phyloP scores from a whole-genome alignment of 192 early-diverging fungal genomes.

The Backusella sp. region DNA sequence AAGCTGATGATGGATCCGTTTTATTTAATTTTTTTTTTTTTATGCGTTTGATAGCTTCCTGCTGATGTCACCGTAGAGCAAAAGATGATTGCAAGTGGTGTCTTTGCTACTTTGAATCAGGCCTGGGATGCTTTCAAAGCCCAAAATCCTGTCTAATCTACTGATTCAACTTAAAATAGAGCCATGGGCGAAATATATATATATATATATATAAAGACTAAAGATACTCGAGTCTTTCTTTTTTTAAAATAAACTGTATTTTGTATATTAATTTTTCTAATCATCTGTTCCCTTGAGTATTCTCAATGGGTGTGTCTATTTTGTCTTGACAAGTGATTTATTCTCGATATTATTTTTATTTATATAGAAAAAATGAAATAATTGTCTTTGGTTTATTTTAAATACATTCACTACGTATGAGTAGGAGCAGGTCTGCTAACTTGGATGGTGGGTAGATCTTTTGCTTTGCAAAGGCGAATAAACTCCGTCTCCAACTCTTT shows the following conservation, averaged over 20 bases:
- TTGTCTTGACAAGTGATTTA: no score
- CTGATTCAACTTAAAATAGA: neutral
- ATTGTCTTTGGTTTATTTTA: neutral
- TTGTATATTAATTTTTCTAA: neutral
- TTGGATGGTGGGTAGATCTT: neutral
- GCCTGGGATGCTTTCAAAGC: constrained; percentile 93
- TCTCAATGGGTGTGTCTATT: no score
- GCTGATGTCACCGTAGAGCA: constrained; percentile 68
- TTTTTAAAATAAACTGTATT: neutral
- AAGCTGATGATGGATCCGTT: neutral
- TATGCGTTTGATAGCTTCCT: constrained; percentile 41
- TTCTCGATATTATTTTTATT: neutral
- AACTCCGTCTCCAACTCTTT: constrained; percentile 43
- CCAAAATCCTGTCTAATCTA: constrained; percentile 53
- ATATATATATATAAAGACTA: neutral
- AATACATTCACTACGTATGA: neutral
- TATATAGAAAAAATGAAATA: neutral
- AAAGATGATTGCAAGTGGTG: constrained; percentile 79
- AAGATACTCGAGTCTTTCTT: neutral
- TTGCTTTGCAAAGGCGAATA: constrained; percentile 9
- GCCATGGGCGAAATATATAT: neutral
- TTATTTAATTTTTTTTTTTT: constrained; percentile 1
- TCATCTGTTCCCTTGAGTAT: no score
- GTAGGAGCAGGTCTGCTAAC: neutral
- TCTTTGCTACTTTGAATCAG: constrained; percentile 87